These are phyloP conservation scores for Boletus rubescentipes DNA, from an alignment of 768 basidiomycete genomes.

Conservation along the genomic window DNA sequence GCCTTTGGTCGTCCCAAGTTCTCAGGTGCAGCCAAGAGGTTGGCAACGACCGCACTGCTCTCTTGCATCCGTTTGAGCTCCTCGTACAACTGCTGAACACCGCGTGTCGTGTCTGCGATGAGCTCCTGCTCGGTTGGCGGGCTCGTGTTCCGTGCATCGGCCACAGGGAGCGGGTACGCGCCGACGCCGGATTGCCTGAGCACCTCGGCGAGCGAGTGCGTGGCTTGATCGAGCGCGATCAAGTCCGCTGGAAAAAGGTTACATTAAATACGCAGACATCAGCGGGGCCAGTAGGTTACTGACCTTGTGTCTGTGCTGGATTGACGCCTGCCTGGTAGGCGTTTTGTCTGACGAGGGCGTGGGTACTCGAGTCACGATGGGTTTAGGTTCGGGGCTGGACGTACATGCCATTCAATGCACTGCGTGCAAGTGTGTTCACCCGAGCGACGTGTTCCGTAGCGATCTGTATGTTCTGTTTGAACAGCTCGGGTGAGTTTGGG, in stretches of 20 bases:
- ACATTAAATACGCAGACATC: not conserved
- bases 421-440: conserved; percentile 49
- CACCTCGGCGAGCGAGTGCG: conserved; percentile 45
- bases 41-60: conserved; percentile 53
- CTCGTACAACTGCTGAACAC: conserved; percentile 50
- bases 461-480: conserved; percentile 56
- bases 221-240: conserved; percentile 47
- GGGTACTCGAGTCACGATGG: not conserved
- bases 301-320: conserved; percentile 57
- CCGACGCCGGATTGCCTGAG: conserved; percentile 65
- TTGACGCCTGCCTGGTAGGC: conserved; percentile 58
- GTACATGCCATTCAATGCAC: conserved; percentile 54
- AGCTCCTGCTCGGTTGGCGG: conserved; percentile 48
- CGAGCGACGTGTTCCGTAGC: conserved; percentile 48
- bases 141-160: conserved; percentile 12
- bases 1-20: conserved; percentile 10
- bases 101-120: conserved; percentile 39
- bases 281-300: not conserved
- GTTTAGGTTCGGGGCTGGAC: conserved; percentile 16
- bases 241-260: conserved; percentile 41
- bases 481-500: conserved; percentile 58
- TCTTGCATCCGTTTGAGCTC: conserved; percentile 53
- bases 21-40: conserved; percentile 37
- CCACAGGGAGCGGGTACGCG: conserved; percentile 52
- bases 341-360: conserved; percentile 45